phyloP scores from a whole-genome alignment of 192 early-diverging fungal species.

The Phlyctochytrium planicorne region DNA sequence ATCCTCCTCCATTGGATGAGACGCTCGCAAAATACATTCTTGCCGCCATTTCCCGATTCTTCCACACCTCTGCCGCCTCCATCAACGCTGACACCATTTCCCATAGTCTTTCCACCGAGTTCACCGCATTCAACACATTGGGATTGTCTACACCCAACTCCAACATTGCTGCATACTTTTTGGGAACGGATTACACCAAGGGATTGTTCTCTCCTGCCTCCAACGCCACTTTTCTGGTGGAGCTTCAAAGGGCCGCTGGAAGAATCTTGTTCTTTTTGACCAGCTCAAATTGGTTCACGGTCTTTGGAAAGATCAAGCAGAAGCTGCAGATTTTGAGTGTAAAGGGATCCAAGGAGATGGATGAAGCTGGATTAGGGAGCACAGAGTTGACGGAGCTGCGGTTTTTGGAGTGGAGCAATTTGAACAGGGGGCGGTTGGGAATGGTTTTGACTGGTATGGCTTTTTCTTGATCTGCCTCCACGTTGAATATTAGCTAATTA shows the following conservation, averaged over 20 bases:
- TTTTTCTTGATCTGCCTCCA: not conserved
- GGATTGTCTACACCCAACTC: constrained; percentile 17
- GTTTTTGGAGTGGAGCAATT: constrained; percentile 79
- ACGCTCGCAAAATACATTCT: constrained; percentile 66
- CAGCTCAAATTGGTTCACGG: constrained; percentile 84
- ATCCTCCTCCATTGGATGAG: constrained; percentile 79
- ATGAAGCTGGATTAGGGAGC: constrained; percentile 15
- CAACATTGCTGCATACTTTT: constrained; percentile 18
- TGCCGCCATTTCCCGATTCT: constrained; percentile 58
- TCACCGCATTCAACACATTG: constrained; percentile 11
- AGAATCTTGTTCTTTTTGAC: constrained; percentile 82
- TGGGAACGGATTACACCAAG: constrained; percentile 11
- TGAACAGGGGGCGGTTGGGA: constrained; percentile 71
- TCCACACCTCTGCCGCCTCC: constrained; percentile 48
- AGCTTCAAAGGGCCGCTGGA: constrained; percentile 69
- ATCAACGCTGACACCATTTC: constrained; percentile 49
- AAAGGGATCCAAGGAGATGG: not conserved
- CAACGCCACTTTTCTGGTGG: constrained; percentile 15
- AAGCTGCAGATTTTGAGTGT: constrained; percentile 21
- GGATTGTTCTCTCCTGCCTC: not conserved
- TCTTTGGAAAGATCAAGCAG: constrained; percentile 45
- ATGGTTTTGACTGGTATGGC: constrained; percentile 33
- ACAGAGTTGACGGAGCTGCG: constrained; percentile 71
- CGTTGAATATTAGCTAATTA: not conserved
- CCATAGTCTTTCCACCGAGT: constrained; percentile 33